Percentiles rank a stretch among this genome's conserved stretches.
Evolutionary conservation across 2,329 filamentous ascomycete species (phyloP).

Genomic region (Xylaria arbuscula): DNA sequence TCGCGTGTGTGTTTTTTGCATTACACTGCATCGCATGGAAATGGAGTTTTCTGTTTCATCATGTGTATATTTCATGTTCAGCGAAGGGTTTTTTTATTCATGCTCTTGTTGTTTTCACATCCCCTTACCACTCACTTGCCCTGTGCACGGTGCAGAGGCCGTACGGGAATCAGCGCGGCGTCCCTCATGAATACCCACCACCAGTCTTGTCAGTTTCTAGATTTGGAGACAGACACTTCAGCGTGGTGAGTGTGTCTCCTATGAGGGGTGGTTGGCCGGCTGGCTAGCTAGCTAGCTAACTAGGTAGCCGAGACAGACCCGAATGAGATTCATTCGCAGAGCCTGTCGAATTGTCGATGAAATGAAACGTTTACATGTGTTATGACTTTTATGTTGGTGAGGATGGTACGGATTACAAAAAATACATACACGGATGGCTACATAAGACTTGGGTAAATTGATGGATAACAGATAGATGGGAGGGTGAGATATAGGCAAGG

Average conservation of each 20-base stretch:
- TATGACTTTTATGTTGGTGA: constrained; percentile 11
- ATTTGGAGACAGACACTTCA: background rate
- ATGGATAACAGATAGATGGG: background rate
- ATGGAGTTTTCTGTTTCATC: constrained; percentile 21
- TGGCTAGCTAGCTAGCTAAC: constrained; percentile 18
- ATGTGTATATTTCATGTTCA: constrained; percentile 11
- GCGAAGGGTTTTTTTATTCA: background rate
- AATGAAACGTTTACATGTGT: constrained; percentile 1
- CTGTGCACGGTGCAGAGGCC: background rate
- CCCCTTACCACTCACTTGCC: background rate
- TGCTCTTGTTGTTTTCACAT: background rate
- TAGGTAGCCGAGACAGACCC: constrained; percentile 18
- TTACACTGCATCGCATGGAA: constrained; percentile 24
- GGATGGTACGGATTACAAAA: background rate
- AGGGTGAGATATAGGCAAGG: background rate
- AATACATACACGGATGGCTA: background rate
- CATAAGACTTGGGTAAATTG: background rate
- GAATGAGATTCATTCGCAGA: constrained; percentile 8
- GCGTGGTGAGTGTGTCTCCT: background rate
- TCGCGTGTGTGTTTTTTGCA: constrained; percentile 8
- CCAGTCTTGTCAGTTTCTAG: background rate
- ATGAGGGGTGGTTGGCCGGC: background rate
- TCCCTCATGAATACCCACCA: background rate
- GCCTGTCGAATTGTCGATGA: background rate
- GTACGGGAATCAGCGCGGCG: background rate